Evolutionary conservation across 768 basidiomycete species (phyloP), one percentile per base, ranked within the genome.

Genomic region (Candolleomyces eurysporus): DNA sequence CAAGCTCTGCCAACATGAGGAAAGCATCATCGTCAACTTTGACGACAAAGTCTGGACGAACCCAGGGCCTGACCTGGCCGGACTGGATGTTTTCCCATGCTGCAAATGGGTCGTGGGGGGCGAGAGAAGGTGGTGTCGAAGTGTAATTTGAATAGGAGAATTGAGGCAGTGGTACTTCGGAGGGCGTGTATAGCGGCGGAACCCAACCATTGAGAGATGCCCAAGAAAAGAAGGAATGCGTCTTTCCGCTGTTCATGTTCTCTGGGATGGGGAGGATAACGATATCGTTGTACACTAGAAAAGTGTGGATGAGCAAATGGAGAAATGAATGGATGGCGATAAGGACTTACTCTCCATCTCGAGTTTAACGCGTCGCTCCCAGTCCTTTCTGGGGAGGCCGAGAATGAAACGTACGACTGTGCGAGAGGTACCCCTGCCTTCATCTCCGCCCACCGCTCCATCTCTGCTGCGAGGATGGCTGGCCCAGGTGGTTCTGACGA

Each of bases 21-120:
- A 98, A 96, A 8, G 93, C 86, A 72, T 98, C 96, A 68, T 98
- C 96, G 71, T 98, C 96, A 1, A 90, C 91, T 75, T 98, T 98
- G 67, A 92, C 86, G 46, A 98, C 87, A 68, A 87, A 98, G 71
- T 97, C 94, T 11, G 94, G 96, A 43, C 91, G 82, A 21, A 89
- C 89, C 92, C 93, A 96, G 7, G 84, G 80, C 48, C 72, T 75
- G 3, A 81, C 75, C 31, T 74, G 71, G 17, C 73, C 76, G 0
- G 79, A 73, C 30, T 71, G 69, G 45, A 77, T 68, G 65, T 89
- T 84, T 42, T 75, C 69, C 78, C 83, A 83, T 8, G 85, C 84
- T n/a, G 76, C 67, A 39, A 74, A 68, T n/a, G 91, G 81, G 68
- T 93, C 92, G 63, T 93, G 91, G 32, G 82, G 79, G 1, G 91